These are phyloP conservation scores for Raffaelea arxii DNA, from an alignment of 2,329 filamentous ascomycete species.

Conservation along the genomic window DNA sequence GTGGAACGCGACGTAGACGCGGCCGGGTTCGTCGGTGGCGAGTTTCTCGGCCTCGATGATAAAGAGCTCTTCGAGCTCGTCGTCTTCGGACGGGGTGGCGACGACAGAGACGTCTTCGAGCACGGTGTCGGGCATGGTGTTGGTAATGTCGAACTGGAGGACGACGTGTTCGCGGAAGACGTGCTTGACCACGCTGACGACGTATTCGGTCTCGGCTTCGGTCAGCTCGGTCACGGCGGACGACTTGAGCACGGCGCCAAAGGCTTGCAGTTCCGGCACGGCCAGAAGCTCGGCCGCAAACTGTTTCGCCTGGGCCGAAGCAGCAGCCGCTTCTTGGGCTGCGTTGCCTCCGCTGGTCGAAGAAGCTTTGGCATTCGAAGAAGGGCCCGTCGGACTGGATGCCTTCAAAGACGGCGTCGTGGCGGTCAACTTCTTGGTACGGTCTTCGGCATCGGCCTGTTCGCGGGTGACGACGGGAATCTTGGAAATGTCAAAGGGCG, in stretches of 20 bases:
- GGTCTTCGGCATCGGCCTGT: slow-evolving; percentile 90
- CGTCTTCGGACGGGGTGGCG: slow-evolving; percentile 70
- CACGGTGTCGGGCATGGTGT: slow-evolving; percentile 84
- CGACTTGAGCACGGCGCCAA: slow-evolving; percentile 87
- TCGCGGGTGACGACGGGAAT: slow-evolving; percentile 92
- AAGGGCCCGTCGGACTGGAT: slow-evolving; percentile 66
- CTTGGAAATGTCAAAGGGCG: slow-evolving; percentile 80
- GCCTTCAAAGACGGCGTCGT: slow-evolving; percentile 90
- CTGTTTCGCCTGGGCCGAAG: slow-evolving; percentile 73
- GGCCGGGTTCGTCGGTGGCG: slow-evolving; percentile 75
- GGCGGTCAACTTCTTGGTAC: slow-evolving; percentile 92
- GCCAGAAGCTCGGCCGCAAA: slow-evolving; percentile 79
- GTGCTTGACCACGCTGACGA: slow-evolving; percentile 88
- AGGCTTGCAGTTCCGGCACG: slow-evolving; percentile 84
- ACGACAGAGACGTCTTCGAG: slow-evolving; percentile 82
- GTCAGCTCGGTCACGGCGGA: slow-evolving; percentile 80
- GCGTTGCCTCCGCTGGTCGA: too few relatives aligned
- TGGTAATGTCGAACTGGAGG: slow-evolving; percentile 94
- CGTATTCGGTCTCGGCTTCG: slow-evolving; percentile 95
- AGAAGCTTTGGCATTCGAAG: slow-evolving; percentile 30
- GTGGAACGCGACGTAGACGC: slow-evolving; percentile 91
- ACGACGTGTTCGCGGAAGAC: slow-evolving; percentile 97
- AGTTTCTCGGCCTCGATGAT: slow-evolving; percentile 83
- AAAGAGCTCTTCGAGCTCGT: slow-evolving; percentile 82
- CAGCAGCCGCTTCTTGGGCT: slow-evolving; percentile 62